Conservation (phyloP, 2,329 filamentous ascomycete genomes). For the Pseudogymnoascus sp. region DNA sequence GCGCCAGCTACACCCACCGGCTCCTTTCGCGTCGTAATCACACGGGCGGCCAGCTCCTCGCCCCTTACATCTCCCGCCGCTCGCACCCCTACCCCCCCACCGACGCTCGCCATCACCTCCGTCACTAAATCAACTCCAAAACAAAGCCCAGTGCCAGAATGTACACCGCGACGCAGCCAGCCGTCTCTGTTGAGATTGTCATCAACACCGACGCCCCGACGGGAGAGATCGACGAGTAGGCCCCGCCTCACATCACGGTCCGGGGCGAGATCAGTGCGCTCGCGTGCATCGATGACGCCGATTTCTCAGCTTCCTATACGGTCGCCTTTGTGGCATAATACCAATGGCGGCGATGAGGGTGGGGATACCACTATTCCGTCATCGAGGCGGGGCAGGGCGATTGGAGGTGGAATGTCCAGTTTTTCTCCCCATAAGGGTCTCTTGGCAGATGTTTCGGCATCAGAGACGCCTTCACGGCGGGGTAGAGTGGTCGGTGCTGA, state of each 20-base stretch:
- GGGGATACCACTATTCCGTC: background rate
- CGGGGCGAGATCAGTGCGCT: background rate
- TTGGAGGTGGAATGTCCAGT: constrained; percentile 17
- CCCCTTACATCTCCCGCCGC: background rate
- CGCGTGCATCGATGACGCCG: background rate
- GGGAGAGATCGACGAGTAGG: constrained; percentile 1
- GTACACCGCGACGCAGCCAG: background rate
- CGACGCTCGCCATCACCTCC: background rate
- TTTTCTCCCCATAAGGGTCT: background rate
- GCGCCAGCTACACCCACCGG: background rate
- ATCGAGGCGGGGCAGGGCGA: constrained; percentile 18
- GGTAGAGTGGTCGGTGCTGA: background rate
- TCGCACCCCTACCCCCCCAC: background rate
- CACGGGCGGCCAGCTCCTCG: background rate
- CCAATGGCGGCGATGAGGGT: background rate
- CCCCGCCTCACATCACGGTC: background rate
- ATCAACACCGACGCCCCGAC: background rate
- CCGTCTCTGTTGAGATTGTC: background rate
- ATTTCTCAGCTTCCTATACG: background rate
- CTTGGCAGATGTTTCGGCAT: background rate
- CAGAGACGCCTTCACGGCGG: background rate
- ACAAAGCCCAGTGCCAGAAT: background rate
- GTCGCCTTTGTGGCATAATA: background rate
- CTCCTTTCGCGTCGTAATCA: background rate
- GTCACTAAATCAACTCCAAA: background rate